Conservation (phyloP, 257 asterid genomes). For the Solanum chmielewskii region DNA sequence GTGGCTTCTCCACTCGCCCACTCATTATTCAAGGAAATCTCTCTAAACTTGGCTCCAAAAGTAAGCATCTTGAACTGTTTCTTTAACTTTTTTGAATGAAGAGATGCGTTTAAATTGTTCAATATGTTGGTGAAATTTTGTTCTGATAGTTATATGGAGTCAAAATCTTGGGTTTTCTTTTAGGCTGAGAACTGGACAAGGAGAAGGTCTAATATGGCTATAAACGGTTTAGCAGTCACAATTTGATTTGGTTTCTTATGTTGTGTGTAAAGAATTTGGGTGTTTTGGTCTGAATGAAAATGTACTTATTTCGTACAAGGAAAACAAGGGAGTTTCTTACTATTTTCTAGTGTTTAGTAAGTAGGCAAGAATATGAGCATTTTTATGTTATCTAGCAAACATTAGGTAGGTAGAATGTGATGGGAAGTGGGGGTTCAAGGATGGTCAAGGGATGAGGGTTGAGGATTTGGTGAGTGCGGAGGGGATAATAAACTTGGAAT, state of each 20-base stretch:
- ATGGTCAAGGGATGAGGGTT: neutral
- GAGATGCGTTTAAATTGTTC: neutral
- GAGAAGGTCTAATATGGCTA: neutral
- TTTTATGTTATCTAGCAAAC: neutral
- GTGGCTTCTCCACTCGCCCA: conserved; percentile 61
- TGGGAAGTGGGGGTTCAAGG: neutral
- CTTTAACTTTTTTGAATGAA: neutral
- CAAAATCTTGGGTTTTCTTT: neutral
- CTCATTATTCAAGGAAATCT: conserved; percentile 60
- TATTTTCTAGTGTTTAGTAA: neutral
- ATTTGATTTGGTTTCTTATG: neutral
- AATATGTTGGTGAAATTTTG: neutral
- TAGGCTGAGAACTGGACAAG: neutral
- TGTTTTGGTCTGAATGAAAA: too few species aligned
- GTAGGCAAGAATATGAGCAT: neutral
- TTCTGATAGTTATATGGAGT: neutral
- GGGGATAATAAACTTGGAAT: neutral
- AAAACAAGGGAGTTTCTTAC: neutral
- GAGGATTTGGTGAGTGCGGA: neutral
- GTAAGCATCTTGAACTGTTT: conserved; percentile 14
- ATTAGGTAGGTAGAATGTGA: neutral
- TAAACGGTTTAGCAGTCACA: neutral
- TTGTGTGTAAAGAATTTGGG: neutral
- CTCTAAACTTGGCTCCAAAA: conserved; percentile 45
- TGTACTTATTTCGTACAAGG: neutral